Percentiles rank a stretch among this genome's conserved stretches.
These are phyloP conservation scores for Alternaria brassicicola DNA, from an alignment of 2,329 filamentous ascomycete genomes.

Conservation along the genomic window DNA sequence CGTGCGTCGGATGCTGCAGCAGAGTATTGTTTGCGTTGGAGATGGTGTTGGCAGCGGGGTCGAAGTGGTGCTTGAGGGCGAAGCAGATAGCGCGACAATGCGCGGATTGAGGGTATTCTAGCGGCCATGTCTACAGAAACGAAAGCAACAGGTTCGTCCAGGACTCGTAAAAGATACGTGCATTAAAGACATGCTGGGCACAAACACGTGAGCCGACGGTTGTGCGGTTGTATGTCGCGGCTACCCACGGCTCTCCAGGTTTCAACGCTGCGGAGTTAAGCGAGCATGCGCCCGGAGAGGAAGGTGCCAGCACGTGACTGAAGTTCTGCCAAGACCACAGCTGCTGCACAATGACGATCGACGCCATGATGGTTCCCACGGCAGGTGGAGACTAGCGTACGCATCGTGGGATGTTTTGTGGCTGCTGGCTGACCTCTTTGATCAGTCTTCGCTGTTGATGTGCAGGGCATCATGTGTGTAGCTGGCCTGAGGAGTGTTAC, in stretches of 20 bases:
- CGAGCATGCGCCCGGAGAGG: constrained; percentile 1
- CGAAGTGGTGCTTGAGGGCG: constrained; percentile 36
- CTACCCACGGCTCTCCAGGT: constrained; percentile 31
- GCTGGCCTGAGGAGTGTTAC: neutral
- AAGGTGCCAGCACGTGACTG: constrained; percentile 4
- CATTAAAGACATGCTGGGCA: constrained; percentile 12
- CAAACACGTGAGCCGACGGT: constrained; percentile 16
- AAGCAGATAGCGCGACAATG: constrained; percentile 39
- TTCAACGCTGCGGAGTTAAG: constrained; percentile 14
- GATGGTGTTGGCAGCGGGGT: constrained; percentile 29
- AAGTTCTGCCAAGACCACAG: neutral
- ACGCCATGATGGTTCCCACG: constrained; percentile 7
- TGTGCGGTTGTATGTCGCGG: constrained; percentile 21
- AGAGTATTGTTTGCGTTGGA: constrained; percentile 52
- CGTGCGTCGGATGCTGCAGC: constrained; percentile 58
- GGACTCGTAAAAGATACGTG: neutral
- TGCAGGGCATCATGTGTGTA: neutral
- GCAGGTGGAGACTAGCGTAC: constrained; percentile 12
- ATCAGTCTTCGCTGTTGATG: neutral
- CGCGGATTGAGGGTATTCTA: constrained; percentile 39
- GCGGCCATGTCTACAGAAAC: constrained; percentile 29
- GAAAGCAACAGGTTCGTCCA: constrained; percentile 3
- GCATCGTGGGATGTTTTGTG: constrained; percentile 1
- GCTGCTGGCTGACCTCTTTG: neutral
- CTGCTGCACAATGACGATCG: constrained; percentile 19